Evolutionary conservation across 306 rosid species (phyloP), one percentile per base, ranked within the genome.

Genomic region (Lablab purpureus): DNA sequence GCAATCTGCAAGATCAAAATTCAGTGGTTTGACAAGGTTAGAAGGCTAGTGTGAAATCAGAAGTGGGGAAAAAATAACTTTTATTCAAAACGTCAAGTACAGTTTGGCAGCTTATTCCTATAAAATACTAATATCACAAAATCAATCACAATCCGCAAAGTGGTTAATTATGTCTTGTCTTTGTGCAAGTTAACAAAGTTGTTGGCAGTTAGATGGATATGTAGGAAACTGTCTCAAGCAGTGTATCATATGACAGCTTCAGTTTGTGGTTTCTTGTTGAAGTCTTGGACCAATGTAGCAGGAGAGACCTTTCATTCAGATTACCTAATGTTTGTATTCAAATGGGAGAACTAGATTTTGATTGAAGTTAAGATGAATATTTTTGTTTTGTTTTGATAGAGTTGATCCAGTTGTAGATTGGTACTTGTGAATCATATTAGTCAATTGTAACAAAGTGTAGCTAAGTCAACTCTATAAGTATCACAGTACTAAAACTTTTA

Each of bases 101-200:
- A 22, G 30, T 47, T 67, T 22, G 77, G 58, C 46, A 56, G 21
- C 19, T 11, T 70, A 41, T 23, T 18, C 18, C 74, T 51, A 41
- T 66, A 14, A 52, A 73, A 19, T 65, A 81, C 65, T 43, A 21
- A 65, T 41, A 41, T 67, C 34, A 45, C 19, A 67, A 74, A 46
- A 50, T 46, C 84, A 73, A 63, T 62, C 49, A 65, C 34, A 72
- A 73, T 27, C 58, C 66, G 28, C 32, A 64, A 25, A 43, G 71
- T 45, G 41, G 71, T 67, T 43, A 43, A 41, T 11, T 55, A 21
- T 18, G 67, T 37, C 65, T 12, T 69, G 73, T 59, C 81, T 36
- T 69, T 51, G 40, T 32, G 34, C 68, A 62, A 37, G 32, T 56
- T 45, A 58, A 55, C 46, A 37, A 10, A 8, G 36, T 52, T 73